Evolutionary conservation across 1,284 basidiomycete species (phyloP), one percentile per base, ranked within the genome.

Genomic region (Cryptococcus depauperatus): DNA sequence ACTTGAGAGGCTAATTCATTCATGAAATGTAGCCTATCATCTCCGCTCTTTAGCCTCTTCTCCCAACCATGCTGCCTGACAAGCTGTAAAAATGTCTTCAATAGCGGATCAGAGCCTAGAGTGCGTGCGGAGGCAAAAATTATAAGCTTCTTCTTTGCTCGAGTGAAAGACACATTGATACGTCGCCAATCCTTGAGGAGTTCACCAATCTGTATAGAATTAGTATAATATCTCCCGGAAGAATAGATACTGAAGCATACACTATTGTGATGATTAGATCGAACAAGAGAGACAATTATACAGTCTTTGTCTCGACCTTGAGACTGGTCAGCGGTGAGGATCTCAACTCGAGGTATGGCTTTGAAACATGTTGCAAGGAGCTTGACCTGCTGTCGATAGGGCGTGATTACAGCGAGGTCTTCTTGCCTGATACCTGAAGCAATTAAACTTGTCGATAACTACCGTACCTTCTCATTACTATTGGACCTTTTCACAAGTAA

Each of bases 291-390:
- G 46, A 98, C 84, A 54, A 99, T 76, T 50, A 98, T 83, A 59
- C 86, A 90, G 40, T 91, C 87, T 69, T 98, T 98, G 72, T 99
- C 95, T 37, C 95, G 75, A 0, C 95, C 95, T 70, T 98, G 93
- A 66, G 85, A 89, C 45, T 83, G 84, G 71, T 98, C 95, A 3
- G 92, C 93, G 0, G 93, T 98, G 46, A 97, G 73, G 43, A 95
- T 80, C 66, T 98, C 95, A 22, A 99, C 74, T 2, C 73, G 75
- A 7, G 57, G 51, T 37, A 62, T 22, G 19, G 47, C 41, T 8
- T 28, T 75, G 68, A 55, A 88, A 62, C 47, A 81, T 58, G 58
- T 82, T 70, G 5, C 78, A 74, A 48, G 91, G 0, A 92, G 76
- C 71, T 96, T 95, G 73, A 92, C 83, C 66, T 99, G 95, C 59